phyloP scores from a whole-genome alignment of 805 yeast genomes.

The Starmerella geochares region DNA sequence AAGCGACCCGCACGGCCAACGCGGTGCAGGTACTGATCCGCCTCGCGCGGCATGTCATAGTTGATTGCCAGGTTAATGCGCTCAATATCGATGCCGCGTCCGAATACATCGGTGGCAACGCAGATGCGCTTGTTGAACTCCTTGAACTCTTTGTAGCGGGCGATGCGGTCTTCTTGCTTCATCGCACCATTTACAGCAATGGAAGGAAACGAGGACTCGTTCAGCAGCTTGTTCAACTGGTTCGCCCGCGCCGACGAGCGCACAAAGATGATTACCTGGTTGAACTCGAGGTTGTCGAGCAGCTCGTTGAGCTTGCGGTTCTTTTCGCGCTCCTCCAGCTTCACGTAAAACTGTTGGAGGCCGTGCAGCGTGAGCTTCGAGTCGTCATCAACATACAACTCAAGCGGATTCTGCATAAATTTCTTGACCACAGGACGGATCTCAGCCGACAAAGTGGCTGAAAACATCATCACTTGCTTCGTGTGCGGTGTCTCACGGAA shows the following conservation, averaged over 20 bases:
- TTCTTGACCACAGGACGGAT: slow-evolving; percentile 95
- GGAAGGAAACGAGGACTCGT: slow-evolving; percentile 91
- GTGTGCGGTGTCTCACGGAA: slow-evolving; percentile 97
- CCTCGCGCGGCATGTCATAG: slow-evolving; percentile 91
- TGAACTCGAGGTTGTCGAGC: slow-evolving; percentile 88
- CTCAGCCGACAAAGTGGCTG: slow-evolving; percentile 89
- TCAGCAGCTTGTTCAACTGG: slow-evolving; percentile 76
- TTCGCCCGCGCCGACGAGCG: slow-evolving; percentile 85
- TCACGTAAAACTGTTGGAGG: slow-evolving; percentile 89
- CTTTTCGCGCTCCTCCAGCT: slow-evolving; percentile 82
- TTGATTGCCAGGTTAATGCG: slow-evolving; percentile 96
- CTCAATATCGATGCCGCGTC: slow-evolving; percentile 99
- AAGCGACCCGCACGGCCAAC: slow-evolving; percentile 99
- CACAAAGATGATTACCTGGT: slow-evolving; percentile 95
- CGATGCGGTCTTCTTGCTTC: slow-evolving; percentile 96
- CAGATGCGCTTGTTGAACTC: slow-evolving; percentile 98
- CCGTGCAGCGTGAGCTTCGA: slow-evolving; percentile 96
- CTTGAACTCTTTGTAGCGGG: slow-evolving; percentile 88
- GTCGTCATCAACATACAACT: slow-evolving; percentile 94
- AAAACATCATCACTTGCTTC: slow-evolving; percentile 98
- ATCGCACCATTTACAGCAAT: slow-evolving; percentile 93
- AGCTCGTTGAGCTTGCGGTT: slow-evolving; percentile 85
- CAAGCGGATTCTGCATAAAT: slow-evolving; percentile 96
- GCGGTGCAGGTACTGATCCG: slow-evolving; percentile 97
- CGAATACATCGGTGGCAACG: slow-evolving; percentile 96